These are phyloP conservation scores for Fusarium tricinctum DNA, from an alignment of 2,329 filamentous ascomycete genomes.

Conservation along the genomic window DNA sequence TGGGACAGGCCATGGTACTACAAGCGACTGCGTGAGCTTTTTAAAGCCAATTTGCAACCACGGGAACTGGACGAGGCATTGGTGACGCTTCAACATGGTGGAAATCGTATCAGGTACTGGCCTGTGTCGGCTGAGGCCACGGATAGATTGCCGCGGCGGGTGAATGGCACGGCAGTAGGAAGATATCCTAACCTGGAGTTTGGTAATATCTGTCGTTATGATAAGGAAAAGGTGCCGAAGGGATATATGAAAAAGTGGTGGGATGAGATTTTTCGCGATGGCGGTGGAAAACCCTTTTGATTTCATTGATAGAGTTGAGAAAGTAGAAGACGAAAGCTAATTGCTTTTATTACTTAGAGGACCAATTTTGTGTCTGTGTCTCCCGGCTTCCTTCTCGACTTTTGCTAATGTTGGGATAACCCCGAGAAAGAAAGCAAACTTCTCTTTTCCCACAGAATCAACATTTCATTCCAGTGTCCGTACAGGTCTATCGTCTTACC, in stretches of 20 bases:
- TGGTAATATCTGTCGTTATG: neutral
- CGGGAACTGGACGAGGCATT: neutral
- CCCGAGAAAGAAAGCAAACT: no score
- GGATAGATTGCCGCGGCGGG: constrained; percentile 10
- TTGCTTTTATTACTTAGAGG: no score
- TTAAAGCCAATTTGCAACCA: rapidly evolving
- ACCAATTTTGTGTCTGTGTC: no score
- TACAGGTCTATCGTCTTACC: no score
- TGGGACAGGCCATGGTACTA: constrained; percentile 23
- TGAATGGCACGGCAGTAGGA: neutral
- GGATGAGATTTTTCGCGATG: constrained; percentile 14
- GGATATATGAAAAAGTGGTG: neutral
- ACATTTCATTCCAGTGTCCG: no score
- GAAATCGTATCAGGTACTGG: constrained; percentile 12
- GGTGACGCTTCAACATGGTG: neutral
- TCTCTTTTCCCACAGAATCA: no score
- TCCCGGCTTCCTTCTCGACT: no score
- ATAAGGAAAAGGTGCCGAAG: neutral
- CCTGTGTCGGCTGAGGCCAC: neutral
- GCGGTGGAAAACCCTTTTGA: neutral
- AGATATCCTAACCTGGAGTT: neutral
- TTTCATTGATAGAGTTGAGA: no score
- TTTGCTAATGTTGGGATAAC: no score
- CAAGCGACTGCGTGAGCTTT: neutral
- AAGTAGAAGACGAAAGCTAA: no score